Percentiles rank a stretch among this genome's conserved stretches.
Conservation (phyloP, 1,284 basidiomycete species). For the Cryptococcus jaspeensis region DNA sequence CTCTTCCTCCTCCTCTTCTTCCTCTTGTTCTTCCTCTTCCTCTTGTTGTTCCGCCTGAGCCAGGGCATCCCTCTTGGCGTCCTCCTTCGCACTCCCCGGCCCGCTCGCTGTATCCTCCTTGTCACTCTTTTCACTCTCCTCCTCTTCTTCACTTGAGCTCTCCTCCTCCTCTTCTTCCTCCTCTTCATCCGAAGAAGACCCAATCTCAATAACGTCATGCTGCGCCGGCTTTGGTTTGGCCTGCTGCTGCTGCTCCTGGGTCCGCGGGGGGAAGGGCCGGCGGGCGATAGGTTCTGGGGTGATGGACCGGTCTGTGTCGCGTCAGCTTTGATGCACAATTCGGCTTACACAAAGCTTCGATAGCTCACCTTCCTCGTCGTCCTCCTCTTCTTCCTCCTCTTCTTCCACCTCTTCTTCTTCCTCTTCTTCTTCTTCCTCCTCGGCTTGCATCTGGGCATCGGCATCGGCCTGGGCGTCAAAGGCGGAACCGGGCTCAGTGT, state of each 20-base stretch:
- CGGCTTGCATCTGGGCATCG: neutral
- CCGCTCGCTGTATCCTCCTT: too few relatives aligned
- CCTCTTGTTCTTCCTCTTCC: conserved; percentile 10
- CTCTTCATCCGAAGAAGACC: conserved; percentile 17
- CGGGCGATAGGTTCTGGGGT: neutral
- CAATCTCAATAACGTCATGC: conserved; percentile 14
- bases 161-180: conserved; percentile 5
- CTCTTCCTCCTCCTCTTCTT: conserved; percentile 10
- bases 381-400: neutral
- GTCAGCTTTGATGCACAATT: too few relatives aligned
- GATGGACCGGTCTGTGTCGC: neutral
- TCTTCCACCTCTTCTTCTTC: conserved; percentile 1
- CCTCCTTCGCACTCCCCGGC: conserved; percentile 8
- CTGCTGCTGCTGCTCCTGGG: neutral
- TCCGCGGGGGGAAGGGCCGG: neutral
- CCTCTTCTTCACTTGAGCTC: conserved; percentile 1
- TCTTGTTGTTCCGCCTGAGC: too few relatives aligned
- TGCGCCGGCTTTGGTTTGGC: neutral
- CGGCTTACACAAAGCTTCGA: too few relatives aligned
- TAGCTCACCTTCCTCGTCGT: neutral
- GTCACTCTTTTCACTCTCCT: conserved; percentile 10
- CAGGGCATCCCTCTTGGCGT: conserved; percentile 1
- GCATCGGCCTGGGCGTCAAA: neutral
- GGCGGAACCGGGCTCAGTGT: neutral
- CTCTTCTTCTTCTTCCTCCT: neutral